Evolutionary conservation across 2,329 filamentous ascomycete species (phyloP).

Genomic region (Sarocladium kiliense): DNA sequence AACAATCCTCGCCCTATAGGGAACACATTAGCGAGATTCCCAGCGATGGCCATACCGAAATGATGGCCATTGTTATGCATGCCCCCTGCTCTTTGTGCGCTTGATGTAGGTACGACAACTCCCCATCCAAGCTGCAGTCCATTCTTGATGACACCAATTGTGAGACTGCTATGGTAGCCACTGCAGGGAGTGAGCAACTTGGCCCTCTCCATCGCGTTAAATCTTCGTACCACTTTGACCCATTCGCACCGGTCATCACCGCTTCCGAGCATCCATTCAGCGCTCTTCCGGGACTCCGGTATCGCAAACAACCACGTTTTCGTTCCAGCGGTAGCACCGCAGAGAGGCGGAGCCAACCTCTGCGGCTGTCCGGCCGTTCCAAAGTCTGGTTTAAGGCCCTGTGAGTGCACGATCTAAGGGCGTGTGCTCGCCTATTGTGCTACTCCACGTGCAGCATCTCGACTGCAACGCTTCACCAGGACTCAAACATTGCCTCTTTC

Average conservation of each 20-base stretch:
- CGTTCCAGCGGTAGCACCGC: background rate
- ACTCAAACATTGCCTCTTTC: background rate
- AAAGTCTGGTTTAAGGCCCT: background rate
- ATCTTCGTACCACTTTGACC: background rate
- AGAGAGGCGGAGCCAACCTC: background rate
- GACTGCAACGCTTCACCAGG: background rate
- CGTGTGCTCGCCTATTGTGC: background rate
- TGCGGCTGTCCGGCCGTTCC: background rate
- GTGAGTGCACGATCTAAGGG: background rate
- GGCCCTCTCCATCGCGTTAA: background rate
- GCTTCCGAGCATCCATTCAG: background rate
- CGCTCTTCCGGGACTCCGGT: background rate
- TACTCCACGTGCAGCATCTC: conserved; percentile 1
- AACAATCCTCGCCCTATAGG: background rate
- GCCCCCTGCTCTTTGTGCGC: no score
- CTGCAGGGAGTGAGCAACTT: background rate
- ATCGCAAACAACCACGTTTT: conserved; percentile 1
- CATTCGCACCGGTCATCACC: background rate
- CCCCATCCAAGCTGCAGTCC: background rate
- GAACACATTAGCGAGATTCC: background rate
- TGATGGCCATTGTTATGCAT: no score
- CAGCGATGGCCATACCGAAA: background rate
- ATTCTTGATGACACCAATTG: background rate
- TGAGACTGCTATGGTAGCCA: background rate
- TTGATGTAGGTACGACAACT: background rate